Evolutionary conservation across 2,329 filamentous ascomycete species (phyloP).

Genomic region (Fusarium dimerum): DNA sequence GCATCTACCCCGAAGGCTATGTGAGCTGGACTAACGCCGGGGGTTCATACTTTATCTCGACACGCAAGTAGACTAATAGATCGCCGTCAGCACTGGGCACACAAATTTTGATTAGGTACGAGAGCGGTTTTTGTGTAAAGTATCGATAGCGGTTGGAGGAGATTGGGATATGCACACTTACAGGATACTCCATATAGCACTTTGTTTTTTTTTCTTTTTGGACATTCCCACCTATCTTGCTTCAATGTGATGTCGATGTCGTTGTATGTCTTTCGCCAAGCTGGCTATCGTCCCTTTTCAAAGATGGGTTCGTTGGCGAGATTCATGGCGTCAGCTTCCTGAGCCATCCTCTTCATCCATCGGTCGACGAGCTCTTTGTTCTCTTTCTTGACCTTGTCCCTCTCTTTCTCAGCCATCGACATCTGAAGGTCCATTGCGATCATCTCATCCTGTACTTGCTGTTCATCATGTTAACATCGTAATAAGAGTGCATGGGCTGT

Average conservation of each 20-base stretch:
- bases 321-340: slow-evolving; percentile 89
- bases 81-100: slow-evolving; percentile 32
- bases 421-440: slow-evolving; percentile 84
- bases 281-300: slow-evolving; percentile 29
- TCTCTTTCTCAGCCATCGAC: slow-evolving; percentile 78
- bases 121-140: slow-evolving; percentile 20
- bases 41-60: slow-evolving; percentile 87
- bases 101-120: slow-evolving; percentile 15
- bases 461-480: slow-evolving; percentile 15
- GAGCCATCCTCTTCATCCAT: slow-evolving; percentile 86
- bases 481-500: background rate
- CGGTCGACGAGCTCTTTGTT: slow-evolving; percentile 87
- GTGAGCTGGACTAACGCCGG: slow-evolving; percentile 91
- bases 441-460: slow-evolving; percentile 91
- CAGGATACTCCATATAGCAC: slow-evolving; percentile 36
- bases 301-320: slow-evolving; percentile 54
- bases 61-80: slow-evolving; percentile 58
- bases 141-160: slow-evolving; percentile 20
- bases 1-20: slow-evolving; percentile 64
- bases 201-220: slow-evolving; percentile 23
- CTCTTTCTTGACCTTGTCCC: slow-evolving; percentile 72
- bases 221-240: background rate
- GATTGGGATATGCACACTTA: slow-evolving; percentile 26
- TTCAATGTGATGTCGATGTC: background rate
- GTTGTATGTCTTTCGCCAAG: slow-evolving; percentile 2